Base-by-base conservation (phyloP, 2,329 filamentous ascomycete genomes). In the Penicillium sumatraense region DNA sequence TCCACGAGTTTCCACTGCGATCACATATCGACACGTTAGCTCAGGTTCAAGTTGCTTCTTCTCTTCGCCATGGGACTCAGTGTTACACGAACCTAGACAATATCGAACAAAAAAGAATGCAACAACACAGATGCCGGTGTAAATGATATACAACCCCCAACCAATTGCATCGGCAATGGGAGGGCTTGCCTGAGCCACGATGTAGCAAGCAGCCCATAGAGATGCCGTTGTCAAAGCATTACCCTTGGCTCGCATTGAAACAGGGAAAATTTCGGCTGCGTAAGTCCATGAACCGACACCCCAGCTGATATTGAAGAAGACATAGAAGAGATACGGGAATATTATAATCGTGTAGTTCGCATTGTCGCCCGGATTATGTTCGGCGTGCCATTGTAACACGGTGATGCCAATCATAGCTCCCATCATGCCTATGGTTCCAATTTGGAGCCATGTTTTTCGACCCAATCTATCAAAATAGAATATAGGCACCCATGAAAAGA, bases 291-390 rank as follows among this genome's bases (percentile, higher is more conserved):
- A 59, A 29, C 59, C 59, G 3, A 65, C 56, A 2, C 56, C 57
- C 57, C 62, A 65, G 48, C 57, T 62, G 14, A 63, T 59, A 31
- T 65, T 61, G 56, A 64, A 61, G 24, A 64, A 64, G 5, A 63
- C 52, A 49, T 63, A 64, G 49, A 64, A 65, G 6, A 60, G 41
- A 36, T 64, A 60, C 14, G 58, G 60, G 31, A 65, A 65, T 14
- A 61, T 18, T 9, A 63, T 52, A 2, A 60, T 62, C 1, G 53
- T 57, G 29, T 62, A 59, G 35, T 59, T 60, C 0, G 55, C 57
- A 5, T 10, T 33, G 13, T 56, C 50, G 1, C 29, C 53, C 1
- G 59, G 57, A 38, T 51, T 26, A 14, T 56, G 40, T 14, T 54
- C 59, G 10, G 59, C 57, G n/a, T 58, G 59, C 49, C 51, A 59